phyloP scores from a whole-genome alignment of 179 eudicot species.

The Vitellaria paradoxa region DNA sequence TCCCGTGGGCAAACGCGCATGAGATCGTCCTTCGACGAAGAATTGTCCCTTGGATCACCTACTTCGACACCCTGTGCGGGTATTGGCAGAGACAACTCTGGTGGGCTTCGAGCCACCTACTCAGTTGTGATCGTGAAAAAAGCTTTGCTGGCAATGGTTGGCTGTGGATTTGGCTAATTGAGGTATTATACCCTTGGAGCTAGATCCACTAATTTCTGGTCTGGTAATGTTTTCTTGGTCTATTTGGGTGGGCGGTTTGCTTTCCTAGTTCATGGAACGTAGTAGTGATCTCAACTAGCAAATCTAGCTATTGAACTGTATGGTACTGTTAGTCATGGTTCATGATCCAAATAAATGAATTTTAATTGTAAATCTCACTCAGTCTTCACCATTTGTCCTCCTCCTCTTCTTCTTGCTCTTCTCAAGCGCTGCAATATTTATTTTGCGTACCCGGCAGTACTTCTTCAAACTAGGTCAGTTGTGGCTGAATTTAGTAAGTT shows the following conservation, averaged over 20 bases:
- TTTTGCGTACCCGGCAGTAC: neutral
- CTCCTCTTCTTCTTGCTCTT: neutral
- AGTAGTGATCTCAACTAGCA: slow-evolving; percentile 18
- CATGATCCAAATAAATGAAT: slow-evolving; percentile 1
- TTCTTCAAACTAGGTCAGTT: neutral
- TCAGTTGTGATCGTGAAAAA: slow-evolving; percentile 35
- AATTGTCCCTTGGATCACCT: slow-evolving; percentile 19
- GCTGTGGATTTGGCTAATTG: slow-evolving; percentile 30
- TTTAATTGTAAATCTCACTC: neutral
- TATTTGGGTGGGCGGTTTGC: neutral
- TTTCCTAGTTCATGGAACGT: neutral
- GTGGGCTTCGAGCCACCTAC: slow-evolving; percentile 16
- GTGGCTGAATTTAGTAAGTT: too few relatives aligned
- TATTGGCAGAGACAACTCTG: slow-evolving; percentile 6
- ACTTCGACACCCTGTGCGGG: slow-evolving; percentile 37
- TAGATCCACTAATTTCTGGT: neutral
- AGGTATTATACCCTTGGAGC: slow-evolving; percentile 9
- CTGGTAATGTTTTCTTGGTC: neutral
- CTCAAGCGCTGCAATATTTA: neutral
- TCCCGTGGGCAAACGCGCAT: slow-evolving; percentile 14
- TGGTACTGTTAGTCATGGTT: neutral
- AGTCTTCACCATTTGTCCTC: neutral
- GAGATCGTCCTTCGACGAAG: slow-evolving; percentile 28
- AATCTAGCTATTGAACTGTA: slow-evolving; percentile 8
- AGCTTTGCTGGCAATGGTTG: slow-evolving; percentile 36